phyloP scores from a whole-genome alignment of 2,329 filamentous ascomycete genomes.

The Colletotrichum lini region DNA sequence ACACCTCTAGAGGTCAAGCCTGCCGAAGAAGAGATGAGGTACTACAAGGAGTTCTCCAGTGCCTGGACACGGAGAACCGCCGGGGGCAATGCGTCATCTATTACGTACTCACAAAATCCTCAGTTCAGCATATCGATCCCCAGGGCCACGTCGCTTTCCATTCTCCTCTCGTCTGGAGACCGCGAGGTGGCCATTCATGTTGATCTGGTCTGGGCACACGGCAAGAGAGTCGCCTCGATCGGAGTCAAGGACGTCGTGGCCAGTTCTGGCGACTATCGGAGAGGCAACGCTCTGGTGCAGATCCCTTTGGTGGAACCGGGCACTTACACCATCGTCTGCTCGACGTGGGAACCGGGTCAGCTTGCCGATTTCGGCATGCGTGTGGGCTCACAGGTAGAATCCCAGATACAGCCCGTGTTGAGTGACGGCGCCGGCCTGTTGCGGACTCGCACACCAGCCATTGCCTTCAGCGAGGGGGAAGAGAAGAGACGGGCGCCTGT shows the following conservation, averaged over 20 bases:
- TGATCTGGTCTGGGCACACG: conserved; percentile 84
- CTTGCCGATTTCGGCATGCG: conserved; percentile 81
- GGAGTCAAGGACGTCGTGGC: conserved; percentile 83
- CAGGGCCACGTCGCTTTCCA: conserved; percentile 72
- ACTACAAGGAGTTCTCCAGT: conserved; percentile 71
- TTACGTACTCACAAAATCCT: conserved; percentile 87
- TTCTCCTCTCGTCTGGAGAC: conserved; percentile 79
- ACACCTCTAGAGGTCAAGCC: conserved; percentile 71
- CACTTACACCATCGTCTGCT: conserved; percentile 89
- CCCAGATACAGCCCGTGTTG: conserved; percentile 73
- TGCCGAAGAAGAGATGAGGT: conserved; percentile 72
- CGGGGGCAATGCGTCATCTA: conserved; percentile 85
- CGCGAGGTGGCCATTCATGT: conserved; percentile 84
- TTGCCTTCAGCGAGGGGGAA: conserved; percentile 65
- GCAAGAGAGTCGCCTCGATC: conserved; percentile 79
- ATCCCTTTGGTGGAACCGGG: conserved; percentile 74
- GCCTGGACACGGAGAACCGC: conserved; percentile 85
- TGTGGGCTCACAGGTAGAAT: conserved; percentile 75
- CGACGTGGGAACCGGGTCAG: conserved; percentile 88
- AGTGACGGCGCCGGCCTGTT: conserved; percentile 83
- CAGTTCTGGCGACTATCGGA: conserved; percentile 90
- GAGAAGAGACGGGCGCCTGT: conserved; percentile 58
- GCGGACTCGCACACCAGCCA: conserved; percentile 68
- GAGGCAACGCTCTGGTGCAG: conserved; percentile 81
- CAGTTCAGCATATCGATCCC: conserved; percentile 81